phyloP scores from a whole-genome alignment of 2,329 filamentous ascomycete genomes.

The Teratosphaeriaceae sp. region DNA sequence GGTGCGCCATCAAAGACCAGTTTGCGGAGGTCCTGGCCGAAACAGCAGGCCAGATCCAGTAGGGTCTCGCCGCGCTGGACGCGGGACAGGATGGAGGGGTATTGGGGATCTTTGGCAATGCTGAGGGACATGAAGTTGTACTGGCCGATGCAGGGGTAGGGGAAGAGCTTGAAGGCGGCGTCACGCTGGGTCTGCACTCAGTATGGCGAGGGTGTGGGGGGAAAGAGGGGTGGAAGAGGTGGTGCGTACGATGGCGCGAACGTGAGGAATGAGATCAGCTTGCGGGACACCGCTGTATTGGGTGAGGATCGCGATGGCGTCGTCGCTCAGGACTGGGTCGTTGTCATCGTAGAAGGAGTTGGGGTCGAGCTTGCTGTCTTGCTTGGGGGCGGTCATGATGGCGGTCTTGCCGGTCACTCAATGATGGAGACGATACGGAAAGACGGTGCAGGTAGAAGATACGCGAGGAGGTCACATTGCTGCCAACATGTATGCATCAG shows the following conservation, averaged over 20 bases:
- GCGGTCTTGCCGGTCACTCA: too few relatives aligned
- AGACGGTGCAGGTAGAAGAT: too few relatives aligned
- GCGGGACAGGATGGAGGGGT: conserved; percentile 18
- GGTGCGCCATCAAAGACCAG: conserved; percentile 31
- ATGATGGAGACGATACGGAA: too few relatives aligned
- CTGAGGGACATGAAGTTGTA: conserved; percentile 18
- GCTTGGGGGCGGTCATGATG: background rate
- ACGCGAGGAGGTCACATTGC: too few relatives aligned
- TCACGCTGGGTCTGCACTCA: background rate
- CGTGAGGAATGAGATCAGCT: conserved; percentile 2
- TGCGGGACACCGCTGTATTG: conserved; percentile 8
- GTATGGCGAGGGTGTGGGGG: background rate
- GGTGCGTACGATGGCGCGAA: conserved; percentile 2
- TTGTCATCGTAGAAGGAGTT: conserved; percentile 4
- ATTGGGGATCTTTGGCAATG: conserved; percentile 15
- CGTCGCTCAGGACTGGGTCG: conserved; percentile 7
- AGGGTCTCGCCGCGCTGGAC: conserved; percentile 27
- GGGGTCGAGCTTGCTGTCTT: background rate
- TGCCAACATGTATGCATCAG: too few relatives aligned
- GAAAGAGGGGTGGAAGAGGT: background rate
- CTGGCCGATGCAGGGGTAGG: conserved; percentile 18
- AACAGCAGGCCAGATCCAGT: conserved; percentile 34
- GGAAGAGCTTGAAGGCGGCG: conserved; percentile 13
- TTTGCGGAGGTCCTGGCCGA: conserved; percentile 34
- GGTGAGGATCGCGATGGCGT: conserved; percentile 2